Conservation (phyloP, 208 protist species). For the Trypanosoma cruzi region DNA sequence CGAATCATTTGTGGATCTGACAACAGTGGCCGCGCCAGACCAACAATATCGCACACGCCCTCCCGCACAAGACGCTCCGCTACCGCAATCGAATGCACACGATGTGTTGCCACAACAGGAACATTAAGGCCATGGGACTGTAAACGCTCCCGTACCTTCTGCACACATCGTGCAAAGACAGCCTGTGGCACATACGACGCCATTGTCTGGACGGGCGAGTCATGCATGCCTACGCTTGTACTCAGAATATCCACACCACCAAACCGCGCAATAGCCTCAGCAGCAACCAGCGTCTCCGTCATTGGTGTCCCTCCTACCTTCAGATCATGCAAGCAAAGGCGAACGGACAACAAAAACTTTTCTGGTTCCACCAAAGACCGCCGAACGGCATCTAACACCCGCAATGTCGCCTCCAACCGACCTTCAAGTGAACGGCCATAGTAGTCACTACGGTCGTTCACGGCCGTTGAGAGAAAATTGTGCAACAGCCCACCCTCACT, state of each 20-base stretch:
- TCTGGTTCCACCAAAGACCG: slow-evolving; percentile 42
- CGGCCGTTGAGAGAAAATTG: slow-evolving; percentile 89
- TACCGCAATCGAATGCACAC: slow-evolving; percentile 87
- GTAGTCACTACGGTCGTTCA: slow-evolving; percentile 89
- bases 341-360: slow-evolving; percentile 91
- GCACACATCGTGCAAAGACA: slow-evolving; percentile 81
- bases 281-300: slow-evolving; percentile 79
- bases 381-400: slow-evolving; percentile 80
- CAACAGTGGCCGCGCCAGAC: slow-evolving; percentile 89
- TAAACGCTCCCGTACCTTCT: slow-evolving; percentile 63
- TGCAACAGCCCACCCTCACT: slow-evolving; percentile 95
- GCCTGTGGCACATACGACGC: slow-evolving; percentile 91
- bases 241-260: slow-evolving; percentile 91
- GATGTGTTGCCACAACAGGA: slow-evolving; percentile 92
- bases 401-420: slow-evolving; percentile 81
- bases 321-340: slow-evolving; percentile 94
- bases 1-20: slow-evolving; percentile 91
- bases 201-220: slow-evolving; percentile 94
- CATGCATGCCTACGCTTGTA: slow-evolving; percentile 96
- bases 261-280: slow-evolving; percentile 71
- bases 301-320: slow-evolving; percentile 77
- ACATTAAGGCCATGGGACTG: slow-evolving; percentile 37
- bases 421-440: slow-evolving; percentile 86
- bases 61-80: slow-evolving; percentile 69
- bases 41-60: slow-evolving; percentile 89